Evolutionary conservation across 78 protist genomes (phyloP).

Genomic region (Emiliania huxleyi): DNA sequence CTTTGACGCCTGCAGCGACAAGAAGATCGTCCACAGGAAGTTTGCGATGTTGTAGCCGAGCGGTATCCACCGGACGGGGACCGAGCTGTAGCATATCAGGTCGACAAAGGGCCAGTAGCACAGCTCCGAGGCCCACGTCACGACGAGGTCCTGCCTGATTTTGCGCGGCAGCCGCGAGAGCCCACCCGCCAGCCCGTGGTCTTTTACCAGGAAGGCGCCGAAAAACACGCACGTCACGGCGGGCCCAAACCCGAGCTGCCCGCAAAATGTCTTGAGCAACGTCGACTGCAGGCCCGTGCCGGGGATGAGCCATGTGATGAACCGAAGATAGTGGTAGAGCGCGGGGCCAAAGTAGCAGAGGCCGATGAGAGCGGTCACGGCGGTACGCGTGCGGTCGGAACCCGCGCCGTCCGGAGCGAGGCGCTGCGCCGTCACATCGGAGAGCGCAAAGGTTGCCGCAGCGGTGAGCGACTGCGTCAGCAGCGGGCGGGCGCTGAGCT

Average conservation of each 20-base stretch:
- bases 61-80: not conserved
- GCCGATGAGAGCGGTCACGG: not conserved
- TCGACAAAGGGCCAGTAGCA: slow-evolving; percentile 1
- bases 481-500: not conserved
- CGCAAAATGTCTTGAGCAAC: not conserved
- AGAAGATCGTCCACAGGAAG: not conserved
- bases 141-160: not conserved
- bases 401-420: not conserved
- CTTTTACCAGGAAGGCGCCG: not conserved
- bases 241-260: not conserved
- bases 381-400: not conserved
- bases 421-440: not conserved
- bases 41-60: not conserved
- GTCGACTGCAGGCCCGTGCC: not conserved
- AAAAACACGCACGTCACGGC: not conserved
- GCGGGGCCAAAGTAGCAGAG: not conserved
- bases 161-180: not conserved
- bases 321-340: not conserved
- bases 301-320: not conserved
- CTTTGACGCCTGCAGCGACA: not conserved
- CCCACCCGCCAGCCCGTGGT: not conserved
- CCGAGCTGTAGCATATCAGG: not conserved
- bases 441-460: not conserved
- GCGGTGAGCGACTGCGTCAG: not conserved
- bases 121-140: not conserved